Conservation (phyloP, 257 asterid species). For the Anisodus tanguticus region DNA sequence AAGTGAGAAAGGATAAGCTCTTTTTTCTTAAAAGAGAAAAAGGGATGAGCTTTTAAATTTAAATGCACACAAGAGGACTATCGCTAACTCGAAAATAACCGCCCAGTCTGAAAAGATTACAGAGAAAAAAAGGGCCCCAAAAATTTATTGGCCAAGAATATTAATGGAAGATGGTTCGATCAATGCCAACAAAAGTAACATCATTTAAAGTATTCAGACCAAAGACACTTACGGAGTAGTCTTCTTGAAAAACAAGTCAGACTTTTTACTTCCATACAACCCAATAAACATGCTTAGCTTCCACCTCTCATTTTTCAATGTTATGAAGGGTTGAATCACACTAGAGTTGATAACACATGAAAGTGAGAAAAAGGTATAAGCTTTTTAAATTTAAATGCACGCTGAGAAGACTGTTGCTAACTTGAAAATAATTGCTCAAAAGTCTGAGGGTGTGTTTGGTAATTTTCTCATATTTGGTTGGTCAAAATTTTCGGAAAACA, state of each 20-base stretch:
- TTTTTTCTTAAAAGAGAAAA: neutral
- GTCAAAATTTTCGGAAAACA: too few species aligned
- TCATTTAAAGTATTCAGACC: neutral
- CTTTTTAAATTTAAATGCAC: neutral
- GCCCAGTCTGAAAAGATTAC: neutral
- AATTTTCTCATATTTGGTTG: too few species aligned
- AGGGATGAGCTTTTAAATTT: neutral
- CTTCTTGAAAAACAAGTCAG: too few species aligned
- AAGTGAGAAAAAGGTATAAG: neutral
- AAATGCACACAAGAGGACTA: conserved; percentile 1
- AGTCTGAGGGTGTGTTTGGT: neutral
- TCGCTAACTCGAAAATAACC: neutral
- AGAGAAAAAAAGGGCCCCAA: neutral
- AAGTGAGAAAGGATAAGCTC: neutral
- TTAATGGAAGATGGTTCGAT: neutral
- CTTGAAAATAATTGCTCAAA: neutral
- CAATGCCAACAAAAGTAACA: conserved; percentile 15
- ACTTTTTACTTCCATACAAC: too few species aligned
- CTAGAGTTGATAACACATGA: conserved; percentile 47
- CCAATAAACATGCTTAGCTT: conserved; percentile 50
- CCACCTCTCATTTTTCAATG: conserved; percentile 91
- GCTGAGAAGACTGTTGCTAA: neutral
- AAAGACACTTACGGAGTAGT: too few species aligned
- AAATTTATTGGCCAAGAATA: too few species aligned
- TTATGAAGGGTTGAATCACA: conserved; percentile 68